Evolutionary conservation across 2,329 filamentous ascomycete species (phyloP).

Genomic region (Xylaria sp.): DNA sequence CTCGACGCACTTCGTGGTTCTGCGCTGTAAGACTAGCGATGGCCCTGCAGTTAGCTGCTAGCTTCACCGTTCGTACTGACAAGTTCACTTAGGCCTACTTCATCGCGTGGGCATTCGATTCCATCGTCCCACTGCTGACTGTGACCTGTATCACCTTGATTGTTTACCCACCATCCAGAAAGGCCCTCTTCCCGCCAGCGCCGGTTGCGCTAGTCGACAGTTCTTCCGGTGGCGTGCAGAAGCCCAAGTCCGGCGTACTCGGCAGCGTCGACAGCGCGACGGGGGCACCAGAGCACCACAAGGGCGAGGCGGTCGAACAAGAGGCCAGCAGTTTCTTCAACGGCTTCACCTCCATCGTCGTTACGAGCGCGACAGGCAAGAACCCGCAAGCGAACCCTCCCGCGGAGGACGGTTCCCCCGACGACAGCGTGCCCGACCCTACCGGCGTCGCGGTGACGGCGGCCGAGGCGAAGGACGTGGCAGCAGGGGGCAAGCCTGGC

Average conservation of each 20-base stretch:
- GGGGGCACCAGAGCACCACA: constrained; percentile 79
- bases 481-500: constrained; percentile 50
- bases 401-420: constrained; percentile 33
- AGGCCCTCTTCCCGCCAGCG: constrained; percentile 73
- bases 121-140: constrained; percentile 66
- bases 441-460: constrained; percentile 43
- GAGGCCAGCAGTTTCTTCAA: constrained; percentile 82
- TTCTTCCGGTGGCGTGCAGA: constrained; percentile 74
- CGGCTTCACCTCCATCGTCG: constrained; percentile 69
- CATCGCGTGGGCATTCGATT: constrained; percentile 71
- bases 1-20: constrained; percentile 67
- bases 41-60: too few relatives aligned
- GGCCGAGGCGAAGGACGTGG: constrained; percentile 46
- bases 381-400: constrained; percentile 68
- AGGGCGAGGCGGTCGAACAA: constrained; percentile 81
- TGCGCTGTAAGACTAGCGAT: constrained; percentile 47
- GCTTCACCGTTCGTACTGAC: constrained; percentile 4
- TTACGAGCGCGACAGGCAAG: constrained; percentile 77
- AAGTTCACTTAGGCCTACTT: constrained; percentile 45
- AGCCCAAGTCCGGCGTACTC: constrained; percentile 73
- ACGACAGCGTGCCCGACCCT: constrained; percentile 37
- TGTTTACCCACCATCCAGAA: constrained; percentile 63
- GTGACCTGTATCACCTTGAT: constrained; percentile 66
- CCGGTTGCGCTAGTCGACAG: constrained; percentile 73
- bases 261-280: constrained; percentile 78